Conservation (phyloP, 139 green algal species). For the Pedinophyceae sp. region DNA sequence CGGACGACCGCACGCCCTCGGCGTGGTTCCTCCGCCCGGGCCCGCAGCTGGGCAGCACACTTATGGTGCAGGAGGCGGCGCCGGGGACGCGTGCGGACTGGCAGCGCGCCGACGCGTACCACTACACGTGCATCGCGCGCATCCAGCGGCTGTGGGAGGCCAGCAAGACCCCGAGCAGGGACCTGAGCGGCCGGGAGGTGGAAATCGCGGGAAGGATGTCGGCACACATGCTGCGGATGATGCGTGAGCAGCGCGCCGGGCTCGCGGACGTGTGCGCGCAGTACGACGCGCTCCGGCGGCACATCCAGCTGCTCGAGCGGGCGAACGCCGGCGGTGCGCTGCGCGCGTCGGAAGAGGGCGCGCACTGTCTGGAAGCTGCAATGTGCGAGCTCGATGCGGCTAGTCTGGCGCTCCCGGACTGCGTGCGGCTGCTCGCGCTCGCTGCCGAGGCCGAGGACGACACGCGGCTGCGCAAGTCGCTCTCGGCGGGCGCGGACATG, state of each 20-base stretch:
- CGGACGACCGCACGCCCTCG: slow-evolving; percentile 7
- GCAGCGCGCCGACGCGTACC: slow-evolving; percentile 59
- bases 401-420: background rate
- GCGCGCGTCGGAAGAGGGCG: no score
- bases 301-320: background rate
- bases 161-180: slow-evolving; percentile 33
- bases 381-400: background rate
- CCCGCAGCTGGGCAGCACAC: background rate
- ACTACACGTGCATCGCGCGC: slow-evolving; percentile 53
- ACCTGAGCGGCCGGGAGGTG: slow-evolving; percentile 57
- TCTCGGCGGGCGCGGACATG: no score
- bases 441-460: background rate
- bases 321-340: background rate
- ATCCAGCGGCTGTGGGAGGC: slow-evolving; percentile 64
- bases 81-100: slow-evolving; percentile 14
- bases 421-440: background rate
- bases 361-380: no score
- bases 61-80: background rate
- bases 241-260: slow-evolving; percentile 35
- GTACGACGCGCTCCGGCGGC: background rate
- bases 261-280: slow-evolving; percentile 14
- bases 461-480: no score
- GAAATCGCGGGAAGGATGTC: slow-evolving; percentile 20
- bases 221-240: slow-evolving; percentile 61
- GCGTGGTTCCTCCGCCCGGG: slow-evolving; percentile 2